Base-by-base conservation (phyloP, 768 basidiomycete species). In the Russula olivacea region DNA sequence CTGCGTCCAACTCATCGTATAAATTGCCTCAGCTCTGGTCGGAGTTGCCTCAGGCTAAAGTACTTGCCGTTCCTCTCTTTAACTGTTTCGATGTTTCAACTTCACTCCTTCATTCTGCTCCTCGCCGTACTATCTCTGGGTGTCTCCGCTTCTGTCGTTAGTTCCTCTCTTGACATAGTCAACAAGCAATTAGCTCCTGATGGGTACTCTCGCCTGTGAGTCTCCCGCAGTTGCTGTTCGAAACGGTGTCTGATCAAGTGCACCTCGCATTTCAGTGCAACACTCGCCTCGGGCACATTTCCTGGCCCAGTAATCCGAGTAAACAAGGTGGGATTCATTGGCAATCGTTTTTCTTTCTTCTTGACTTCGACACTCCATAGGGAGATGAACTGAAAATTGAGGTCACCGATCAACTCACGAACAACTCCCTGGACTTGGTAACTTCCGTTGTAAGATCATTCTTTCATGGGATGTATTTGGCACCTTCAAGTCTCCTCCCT, bases 171-270 rank as follows among this genome's bases (percentile, higher is more conserved):
- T 19, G 15, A 23, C 23, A 65, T 73, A 55, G 48, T 45, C 47
- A 69, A 71, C 54, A 25, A 30, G 6, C 21, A 63, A n/a, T 41
- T 72, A 54, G 48, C 63, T 14, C 72, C 70, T 1, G 72, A 73
- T 60, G 72, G 72, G 0, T 70, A 57, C 54, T 30, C 34, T 48
- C 71, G 72, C 38, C 17, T 52, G 64, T 65, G 49, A 52, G 53
- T 48, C 12, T 30, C 25, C 23, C 11, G 2, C 17, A 2, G 19
- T 9, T 50, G 43, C 10, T 25, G 8, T 51, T 32, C 0, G 19
- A 43, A 21, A 14, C 15, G 6, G 21, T 8, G n/a, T 40, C 15
- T 43, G 23, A 56, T 34, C 21, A 1, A 6, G 15, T 12, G 51
- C 9, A 7, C 11, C 23, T 19, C 47, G 47, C 17, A n/a, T 52